These are phyloP conservation scores for Buddleja alternifolia DNA, from an alignment of 257 asterid genomes.

Conservation along the genomic window DNA sequence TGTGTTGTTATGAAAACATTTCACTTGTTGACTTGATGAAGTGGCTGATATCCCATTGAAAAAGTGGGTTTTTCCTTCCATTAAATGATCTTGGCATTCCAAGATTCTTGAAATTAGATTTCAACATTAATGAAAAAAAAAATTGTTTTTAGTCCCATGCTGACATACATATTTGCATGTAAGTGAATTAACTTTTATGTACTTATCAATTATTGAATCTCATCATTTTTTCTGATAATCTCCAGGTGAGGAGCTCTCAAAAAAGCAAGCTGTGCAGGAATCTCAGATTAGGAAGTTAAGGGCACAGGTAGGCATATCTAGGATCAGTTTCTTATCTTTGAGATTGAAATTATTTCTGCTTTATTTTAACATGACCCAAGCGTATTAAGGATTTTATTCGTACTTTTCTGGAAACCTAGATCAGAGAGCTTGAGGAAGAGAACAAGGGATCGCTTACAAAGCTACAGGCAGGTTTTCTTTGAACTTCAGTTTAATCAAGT, in stretches of 20 bases:
- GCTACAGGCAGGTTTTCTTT: conserved; percentile 66
- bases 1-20: not conserved
- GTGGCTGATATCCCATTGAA: conserved; percentile 24
- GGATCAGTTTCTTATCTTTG: conserved; percentile 30
- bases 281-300: conserved; percentile 89
- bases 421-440: conserved; percentile 99
- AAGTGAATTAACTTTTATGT: conserved; percentile 25
- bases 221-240: conserved; percentile 27
- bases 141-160: not conserved
- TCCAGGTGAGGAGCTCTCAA: conserved; percentile 96
- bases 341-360: conserved; percentile 21
- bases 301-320: conserved; percentile 75
- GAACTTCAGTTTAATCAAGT: not conserved
- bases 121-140: not conserved
- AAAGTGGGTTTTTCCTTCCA: conserved; percentile 12
- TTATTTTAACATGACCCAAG: conserved; percentile 26
- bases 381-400: conserved; percentile 26
- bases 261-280: conserved; percentile 99
- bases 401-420: conserved; percentile 74
- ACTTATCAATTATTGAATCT: conserved; percentile 18
- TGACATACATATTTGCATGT: not conserved
- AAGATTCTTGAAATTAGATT: not conserved
- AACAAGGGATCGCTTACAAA: conserved; percentile 83
- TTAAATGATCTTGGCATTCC: conserved; percentile 6
- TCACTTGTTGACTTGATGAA: conserved; percentile 15